Conservation (phyloP, 129 eudicot species). For the Flaveria bidentis region DNA sequence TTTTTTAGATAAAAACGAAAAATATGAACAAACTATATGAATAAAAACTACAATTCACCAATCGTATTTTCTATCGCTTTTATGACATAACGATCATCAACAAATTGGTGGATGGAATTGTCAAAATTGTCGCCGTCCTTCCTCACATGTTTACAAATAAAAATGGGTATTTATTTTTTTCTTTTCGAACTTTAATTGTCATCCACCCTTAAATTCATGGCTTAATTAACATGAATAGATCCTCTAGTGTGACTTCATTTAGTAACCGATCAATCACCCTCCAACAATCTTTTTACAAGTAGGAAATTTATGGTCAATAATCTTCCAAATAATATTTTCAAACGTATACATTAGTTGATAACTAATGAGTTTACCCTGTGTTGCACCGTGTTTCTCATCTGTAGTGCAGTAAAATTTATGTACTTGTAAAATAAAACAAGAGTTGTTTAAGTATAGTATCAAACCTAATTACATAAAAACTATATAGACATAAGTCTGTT, state of each 20-base stretch:
- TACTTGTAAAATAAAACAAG: no score
- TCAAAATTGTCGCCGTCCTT: constrained; percentile 21
- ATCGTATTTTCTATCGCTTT: neutral
- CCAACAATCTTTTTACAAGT: neutral
- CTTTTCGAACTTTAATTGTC: constrained; percentile 18
- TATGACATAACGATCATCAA: neutral
- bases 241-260: constrained; percentile 32
- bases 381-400: no score
- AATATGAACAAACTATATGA: no score
- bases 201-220: constrained; percentile 31
- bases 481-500: no score
- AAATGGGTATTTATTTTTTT: neutral
- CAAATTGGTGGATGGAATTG: constrained; percentile 18
- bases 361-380: no score
- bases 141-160: constrained; percentile 20
- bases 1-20: no score
- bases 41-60: no score
- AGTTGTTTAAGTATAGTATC: no score
- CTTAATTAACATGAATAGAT: constrained; percentile 13
- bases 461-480: no score
- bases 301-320: neutral
- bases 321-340: neutral
- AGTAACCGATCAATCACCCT: constrained; percentile 16
- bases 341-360: neutral
- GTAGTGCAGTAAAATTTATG: no score